Conservation (phyloP, 1,139 yeast species). For the Williopsis jadinii region DNA sequence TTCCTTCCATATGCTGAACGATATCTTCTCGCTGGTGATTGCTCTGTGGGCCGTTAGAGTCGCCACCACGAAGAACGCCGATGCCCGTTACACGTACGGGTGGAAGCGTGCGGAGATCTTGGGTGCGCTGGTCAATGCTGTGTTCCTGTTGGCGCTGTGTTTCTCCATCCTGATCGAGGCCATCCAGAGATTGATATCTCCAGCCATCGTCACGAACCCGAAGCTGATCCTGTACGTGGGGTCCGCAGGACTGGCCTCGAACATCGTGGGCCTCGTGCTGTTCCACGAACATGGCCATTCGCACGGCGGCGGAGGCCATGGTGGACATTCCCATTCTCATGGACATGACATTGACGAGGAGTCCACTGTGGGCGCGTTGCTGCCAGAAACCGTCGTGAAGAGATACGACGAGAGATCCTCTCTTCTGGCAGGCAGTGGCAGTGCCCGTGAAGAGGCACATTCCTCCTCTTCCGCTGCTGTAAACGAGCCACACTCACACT, state of each 20-base stretch:
- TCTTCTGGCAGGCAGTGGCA: slow-evolving; percentile 12
- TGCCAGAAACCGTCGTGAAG: slow-evolving; percentile 28
- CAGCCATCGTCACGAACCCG: slow-evolving; percentile 75
- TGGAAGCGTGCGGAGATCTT: slow-evolving; percentile 95
- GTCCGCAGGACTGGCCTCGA: slow-evolving; percentile 71
- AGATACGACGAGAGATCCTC: slow-evolving; percentile 14
- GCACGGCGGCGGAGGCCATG: slow-evolving; percentile 40
- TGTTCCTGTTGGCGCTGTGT: slow-evolving; percentile 84
- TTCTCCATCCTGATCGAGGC: slow-evolving; percentile 92
- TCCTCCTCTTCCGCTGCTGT: too few species aligned
- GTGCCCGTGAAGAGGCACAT: slow-evolving; percentile 1
- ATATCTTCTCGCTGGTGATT: slow-evolving; percentile 79
- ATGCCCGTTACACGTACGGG: slow-evolving; percentile 86
- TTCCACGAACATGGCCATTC: slow-evolving; percentile 89
- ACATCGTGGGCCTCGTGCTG: slow-evolving; percentile 72
- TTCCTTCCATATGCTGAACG: slow-evolving; percentile 96
- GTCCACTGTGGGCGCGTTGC: slow-evolving; percentile 16
- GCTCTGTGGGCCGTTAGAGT: slow-evolving; percentile 97
- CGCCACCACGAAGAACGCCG: slow-evolving; percentile 76
- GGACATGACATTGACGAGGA: slow-evolving; percentile 23
- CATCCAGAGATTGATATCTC: slow-evolving; percentile 77
- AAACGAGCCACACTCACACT: slow-evolving; percentile 20
- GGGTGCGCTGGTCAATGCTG: slow-evolving; percentile 92
- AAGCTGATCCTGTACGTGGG: slow-evolving; percentile 78
- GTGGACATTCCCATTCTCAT: slow-evolving; percentile 36